A percentile compares a stretch with the other conserved stretches of the same genome.
phyloP scores from a whole-genome alignment of 495 filamentous ascomycete genomes.

The Endocarpon pusillum region DNA sequence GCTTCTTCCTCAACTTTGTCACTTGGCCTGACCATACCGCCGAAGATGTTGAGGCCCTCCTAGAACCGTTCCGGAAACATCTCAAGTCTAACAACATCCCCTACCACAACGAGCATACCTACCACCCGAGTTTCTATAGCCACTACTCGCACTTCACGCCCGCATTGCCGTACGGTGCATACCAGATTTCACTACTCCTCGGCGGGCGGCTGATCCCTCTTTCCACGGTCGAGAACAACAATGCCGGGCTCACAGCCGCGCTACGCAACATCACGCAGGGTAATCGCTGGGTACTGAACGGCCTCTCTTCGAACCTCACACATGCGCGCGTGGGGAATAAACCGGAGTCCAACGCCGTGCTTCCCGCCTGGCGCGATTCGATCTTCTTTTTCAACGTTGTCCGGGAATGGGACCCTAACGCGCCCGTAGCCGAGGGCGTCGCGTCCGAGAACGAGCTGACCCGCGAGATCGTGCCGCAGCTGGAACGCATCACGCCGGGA shows the following conservation, averaged over 20 bases:
- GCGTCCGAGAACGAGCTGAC: constrained; percentile 22
- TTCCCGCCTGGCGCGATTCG: constrained; percentile 34
- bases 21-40: constrained; percentile 22
- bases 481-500: constrained; percentile 21
- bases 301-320: constrained; percentile 9
- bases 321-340: constrained; percentile 12
- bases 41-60: not conserved
- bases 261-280: constrained; percentile 34
- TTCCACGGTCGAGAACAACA: constrained; percentile 31
- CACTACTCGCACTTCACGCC: too few relatives aligned
- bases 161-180: constrained; percentile 17
- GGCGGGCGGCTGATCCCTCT: constrained; percentile 22
- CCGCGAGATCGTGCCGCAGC: constrained; percentile 22
- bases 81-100: not conserved
- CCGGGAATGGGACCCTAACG: constrained; percentile 21
- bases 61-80: not conserved
- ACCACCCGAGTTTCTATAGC: not conserved
- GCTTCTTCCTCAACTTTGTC: constrained; percentile 24
- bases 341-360: constrained; percentile 24
- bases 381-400: not conserved
- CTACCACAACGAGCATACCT: not conserved
- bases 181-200: constrained; percentile 25
- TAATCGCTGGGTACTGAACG: constrained; percentile 10
- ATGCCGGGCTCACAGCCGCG: constrained; percentile 34
- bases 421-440: constrained; percentile 21